phyloP scores from a whole-genome alignment of 257 asterid species.

The Solanum infundibuliforme region DNA sequence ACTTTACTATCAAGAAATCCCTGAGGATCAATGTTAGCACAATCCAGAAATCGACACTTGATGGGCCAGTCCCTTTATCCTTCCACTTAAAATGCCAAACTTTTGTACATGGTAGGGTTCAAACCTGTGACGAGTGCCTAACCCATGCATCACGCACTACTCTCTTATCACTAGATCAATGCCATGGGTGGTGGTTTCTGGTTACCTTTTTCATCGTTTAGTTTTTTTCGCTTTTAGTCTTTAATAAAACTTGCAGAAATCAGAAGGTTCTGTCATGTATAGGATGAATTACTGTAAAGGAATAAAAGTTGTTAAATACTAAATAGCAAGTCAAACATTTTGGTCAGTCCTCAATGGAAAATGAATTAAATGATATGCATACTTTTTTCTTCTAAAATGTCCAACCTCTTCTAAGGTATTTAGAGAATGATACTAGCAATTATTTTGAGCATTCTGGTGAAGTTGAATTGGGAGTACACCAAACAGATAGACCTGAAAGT shows the following conservation, averaged over 20 bases:
- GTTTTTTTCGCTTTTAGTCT: not conserved
- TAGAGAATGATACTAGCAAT: not conserved
- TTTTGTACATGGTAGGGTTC: not conserved
- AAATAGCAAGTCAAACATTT: not conserved
- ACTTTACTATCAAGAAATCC: not conserved
- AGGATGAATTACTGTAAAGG: not conserved
- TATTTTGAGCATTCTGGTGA: not conserved
- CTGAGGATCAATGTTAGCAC: not conserved
- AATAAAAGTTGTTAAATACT: not conserved
- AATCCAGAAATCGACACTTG: not conserved
- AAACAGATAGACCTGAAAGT: constrained; percentile 18
- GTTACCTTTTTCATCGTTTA: not conserved
- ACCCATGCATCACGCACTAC: not conserved
- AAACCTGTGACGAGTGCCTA: not conserved
- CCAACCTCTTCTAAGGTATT: not conserved
- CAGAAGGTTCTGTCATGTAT: not conserved
- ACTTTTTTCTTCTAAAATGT: not conserved
- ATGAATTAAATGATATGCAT: not conserved
- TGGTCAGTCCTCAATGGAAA: not conserved
- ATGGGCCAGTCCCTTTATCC: not conserved
- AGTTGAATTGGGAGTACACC: not conserved
- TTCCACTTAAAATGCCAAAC: not conserved
- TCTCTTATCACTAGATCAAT: not conserved
- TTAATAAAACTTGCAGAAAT: not conserved
- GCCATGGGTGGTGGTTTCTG: not conserved